Percentiles rank a stretch among this genome's conserved stretches.
Conservation (phyloP, 129 eudicot genomes). For the carrot (Daucus carota) region DH1_v3.0 NC_030388.2:27314001-27314500, state of each 20-base stretch:
- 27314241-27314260: conserved; percentile 39
- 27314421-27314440: conserved; percentile 67
- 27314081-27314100: conserved; percentile 28
- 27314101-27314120: conserved; percentile 59
- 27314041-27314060: conserved; percentile 18
- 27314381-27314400: conserved; percentile 37
- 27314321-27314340: conserved; percentile 83
- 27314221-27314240: conserved; percentile 58
- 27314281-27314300: conserved; percentile 47
- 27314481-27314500: conserved; percentile 68
- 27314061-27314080: conserved; percentile 4
- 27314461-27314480: conserved; percentile 79
- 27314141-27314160: conserved; percentile 52
- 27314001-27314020: conserved; percentile 24
- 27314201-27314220: conserved; percentile 64
- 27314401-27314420: conserved; percentile 54
- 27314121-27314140: conserved; percentile 86
- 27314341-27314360: conserved; percentile 77
- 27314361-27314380: conserved; percentile 86
- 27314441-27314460: conserved; percentile 64
- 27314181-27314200: conserved; percentile 72
- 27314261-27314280: conserved; percentile 24
- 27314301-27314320: conserved; percentile 72
- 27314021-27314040: conserved; percentile 21
- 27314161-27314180: conserved; percentile 62